A percentile compares a stretch with the other conserved stretches of the same genome.
These are phyloP conservation scores for Eutrema japonicum DNA, from an alignment of 345 rosid genomes.

Conservation along the genomic window DNA sequence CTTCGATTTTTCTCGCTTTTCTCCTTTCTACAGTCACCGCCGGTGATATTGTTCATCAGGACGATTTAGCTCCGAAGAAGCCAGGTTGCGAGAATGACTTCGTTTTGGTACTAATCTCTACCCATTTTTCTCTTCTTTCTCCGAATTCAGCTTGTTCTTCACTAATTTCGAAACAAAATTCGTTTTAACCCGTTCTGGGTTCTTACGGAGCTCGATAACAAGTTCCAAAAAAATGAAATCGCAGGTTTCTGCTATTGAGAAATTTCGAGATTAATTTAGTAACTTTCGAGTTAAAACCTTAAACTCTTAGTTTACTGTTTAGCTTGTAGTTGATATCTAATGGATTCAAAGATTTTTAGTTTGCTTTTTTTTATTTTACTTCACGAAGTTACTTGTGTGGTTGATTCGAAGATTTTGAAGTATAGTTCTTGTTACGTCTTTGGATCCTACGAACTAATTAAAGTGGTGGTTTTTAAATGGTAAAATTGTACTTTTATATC, in stretches of 20 bases:
- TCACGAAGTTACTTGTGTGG: constrained; percentile 3
- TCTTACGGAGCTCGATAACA: background rate
- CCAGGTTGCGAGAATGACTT: constrained; percentile 99
- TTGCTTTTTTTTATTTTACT: background rate
- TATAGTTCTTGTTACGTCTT: background rate
- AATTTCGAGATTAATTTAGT: background rate
- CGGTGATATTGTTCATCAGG: constrained; percentile 95
- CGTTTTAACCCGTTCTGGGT: background rate
- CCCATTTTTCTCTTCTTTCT: constrained; percentile 36
- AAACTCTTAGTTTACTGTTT: background rate
- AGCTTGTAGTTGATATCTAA: constrained; percentile 37
- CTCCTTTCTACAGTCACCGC: constrained; percentile 56
- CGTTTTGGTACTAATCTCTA: constrained; percentile 67
- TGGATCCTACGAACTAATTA: constrained; percentile 2
- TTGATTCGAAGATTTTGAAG: constrained; percentile 11
- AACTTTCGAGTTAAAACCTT: constrained; percentile 4
- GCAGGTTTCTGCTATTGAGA: constrained; percentile 11
- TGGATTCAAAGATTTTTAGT: constrained; percentile 10
- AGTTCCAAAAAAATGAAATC: background rate
- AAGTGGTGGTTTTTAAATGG: background rate
- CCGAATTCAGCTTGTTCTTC: constrained; percentile 42
- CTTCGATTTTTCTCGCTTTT: constrained; percentile 57
- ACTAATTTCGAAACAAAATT: constrained; percentile 15
- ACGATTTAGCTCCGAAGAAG: constrained; percentile 86
- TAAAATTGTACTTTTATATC: constrained; percentile 8